Evolutionary conservation across 306 rosid genomes (phyloP).

Genomic region (Prinsepia uniflora): DNA sequence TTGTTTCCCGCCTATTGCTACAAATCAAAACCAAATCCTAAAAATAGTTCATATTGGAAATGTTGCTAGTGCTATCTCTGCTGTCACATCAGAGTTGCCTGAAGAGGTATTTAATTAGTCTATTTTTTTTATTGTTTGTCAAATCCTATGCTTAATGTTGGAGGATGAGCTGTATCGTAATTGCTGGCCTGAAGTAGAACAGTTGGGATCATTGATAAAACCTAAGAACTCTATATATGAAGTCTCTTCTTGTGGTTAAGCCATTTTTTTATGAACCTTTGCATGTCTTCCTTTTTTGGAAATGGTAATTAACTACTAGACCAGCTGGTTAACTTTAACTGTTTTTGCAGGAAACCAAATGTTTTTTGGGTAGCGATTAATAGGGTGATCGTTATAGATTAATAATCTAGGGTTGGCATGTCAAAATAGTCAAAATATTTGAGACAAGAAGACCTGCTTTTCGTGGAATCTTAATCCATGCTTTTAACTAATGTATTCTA

Average conservation of each 20-base stretch:
- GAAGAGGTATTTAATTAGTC: constrained; percentile 28
- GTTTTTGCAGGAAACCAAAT: not conserved
- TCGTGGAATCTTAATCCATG: not conserved
- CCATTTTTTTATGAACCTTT: not conserved
- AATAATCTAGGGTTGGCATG: not conserved
- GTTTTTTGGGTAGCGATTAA: not conserved
- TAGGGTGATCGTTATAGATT: not conserved
- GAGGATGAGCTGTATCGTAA: not conserved
- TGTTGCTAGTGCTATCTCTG: no score
- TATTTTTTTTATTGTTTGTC: not conserved
- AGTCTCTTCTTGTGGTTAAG: constrained; percentile 3
- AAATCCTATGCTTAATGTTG: not conserved
- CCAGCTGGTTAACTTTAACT: not conserved
- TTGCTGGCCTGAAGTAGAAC: constrained; percentile 3
- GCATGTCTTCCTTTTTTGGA: not conserved
- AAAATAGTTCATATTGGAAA: no score
- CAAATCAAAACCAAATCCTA: no score
- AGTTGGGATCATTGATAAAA: not conserved
- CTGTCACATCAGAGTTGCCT: no score
- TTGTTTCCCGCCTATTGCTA: no score
- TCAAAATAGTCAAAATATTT: not conserved
- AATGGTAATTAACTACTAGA: not conserved
- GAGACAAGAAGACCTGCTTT: not conserved
- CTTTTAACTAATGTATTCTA: not conserved
- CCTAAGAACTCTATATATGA: not conserved